Conservation (phyloP, 768 basidiomycete species). For the Daedaleopsis nitida region DNA sequence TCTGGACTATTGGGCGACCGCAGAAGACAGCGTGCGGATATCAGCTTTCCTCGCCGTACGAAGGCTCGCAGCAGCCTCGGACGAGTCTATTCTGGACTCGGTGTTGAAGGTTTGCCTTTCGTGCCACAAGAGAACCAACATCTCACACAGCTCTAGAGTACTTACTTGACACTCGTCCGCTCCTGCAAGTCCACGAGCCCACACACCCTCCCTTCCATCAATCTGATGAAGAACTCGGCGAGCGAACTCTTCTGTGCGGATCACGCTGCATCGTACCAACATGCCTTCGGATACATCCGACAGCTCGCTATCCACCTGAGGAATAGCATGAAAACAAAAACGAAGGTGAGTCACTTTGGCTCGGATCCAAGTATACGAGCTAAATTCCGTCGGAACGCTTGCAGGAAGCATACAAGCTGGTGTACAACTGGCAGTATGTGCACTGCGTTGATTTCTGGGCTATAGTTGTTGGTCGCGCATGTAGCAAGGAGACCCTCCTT, state of each 20-base stretch:
- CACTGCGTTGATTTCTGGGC: constrained; percentile 98
- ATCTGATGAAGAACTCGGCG: constrained; percentile 97
- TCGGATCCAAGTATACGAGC: background rate
- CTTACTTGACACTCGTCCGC: constrained; percentile 86
- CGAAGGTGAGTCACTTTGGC: constrained; percentile 55
- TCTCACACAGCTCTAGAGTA: constrained; percentile 51
- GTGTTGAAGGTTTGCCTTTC: constrained; percentile 70
- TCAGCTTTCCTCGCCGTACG: constrained; percentile 85
- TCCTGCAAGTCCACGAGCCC: constrained; percentile 83
- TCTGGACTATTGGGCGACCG: constrained; percentile 81
- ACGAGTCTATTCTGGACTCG: constrained; percentile 79
- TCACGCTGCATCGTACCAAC: constrained; percentile 79
- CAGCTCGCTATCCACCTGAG: constrained; percentile 92
- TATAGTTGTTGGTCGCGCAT: constrained; percentile 81
- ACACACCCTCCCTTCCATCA: constrained; percentile 88
- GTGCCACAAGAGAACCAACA: constrained; percentile 13
- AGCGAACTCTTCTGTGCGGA: constrained; percentile 87
- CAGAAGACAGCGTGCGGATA: constrained; percentile 79
- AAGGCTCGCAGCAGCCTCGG: constrained; percentile 72
- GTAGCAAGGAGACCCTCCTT: constrained; percentile 57
- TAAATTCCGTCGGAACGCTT: constrained; percentile 28
- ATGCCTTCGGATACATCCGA: constrained; percentile 94
- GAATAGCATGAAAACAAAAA: constrained; percentile 87
- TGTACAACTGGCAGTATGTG: constrained; percentile 99
- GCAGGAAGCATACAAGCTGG: constrained; percentile 85